Evolutionary conservation across 345 rosid species (phyloP).

Genomic region (Boechera retrofracta): DNA sequence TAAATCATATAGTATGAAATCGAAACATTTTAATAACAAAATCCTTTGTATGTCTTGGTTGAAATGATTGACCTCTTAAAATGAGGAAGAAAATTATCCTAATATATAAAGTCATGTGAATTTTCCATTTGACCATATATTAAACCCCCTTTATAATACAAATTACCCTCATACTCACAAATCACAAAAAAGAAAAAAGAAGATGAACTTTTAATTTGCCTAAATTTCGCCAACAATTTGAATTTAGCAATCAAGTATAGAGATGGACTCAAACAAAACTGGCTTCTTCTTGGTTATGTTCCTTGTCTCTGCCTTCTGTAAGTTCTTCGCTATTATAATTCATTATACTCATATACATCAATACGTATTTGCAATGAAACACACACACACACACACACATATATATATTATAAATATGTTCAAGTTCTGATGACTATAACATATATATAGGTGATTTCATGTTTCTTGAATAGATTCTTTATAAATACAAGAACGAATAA

Average conservation of each 20-base stretch:
- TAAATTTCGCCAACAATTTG: neutral
- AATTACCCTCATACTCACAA: too few relatives aligned
- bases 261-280: constrained; percentile 10
- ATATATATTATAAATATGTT: neutral
- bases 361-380: neutral
- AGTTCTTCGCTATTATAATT: neutral
- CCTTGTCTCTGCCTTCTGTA: constrained; percentile 2
- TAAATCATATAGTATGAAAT: too few relatives aligned
- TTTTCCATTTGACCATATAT: too few relatives aligned
- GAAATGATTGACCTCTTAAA: too few relatives aligned
- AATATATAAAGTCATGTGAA: too few relatives aligned
- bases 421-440: neutral
- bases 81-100: too few relatives aligned
- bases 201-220: too few relatives aligned
- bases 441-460: neutral
- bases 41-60: too few relatives aligned
- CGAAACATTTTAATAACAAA: too few relatives aligned
- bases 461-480: neutral
- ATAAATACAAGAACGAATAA: neutral
- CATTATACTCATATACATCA: neutral
- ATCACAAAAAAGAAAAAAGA: too few relatives aligned
- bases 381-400: neutral
- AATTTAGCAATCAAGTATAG: neutral
- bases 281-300: neutral
- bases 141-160: too few relatives aligned